Percentiles rank a stretch among this genome's conserved stretches.
phyloP scores from a whole-genome alignment of 495 filamentous ascomycete species.

The Platismatia glauca region DNA sequence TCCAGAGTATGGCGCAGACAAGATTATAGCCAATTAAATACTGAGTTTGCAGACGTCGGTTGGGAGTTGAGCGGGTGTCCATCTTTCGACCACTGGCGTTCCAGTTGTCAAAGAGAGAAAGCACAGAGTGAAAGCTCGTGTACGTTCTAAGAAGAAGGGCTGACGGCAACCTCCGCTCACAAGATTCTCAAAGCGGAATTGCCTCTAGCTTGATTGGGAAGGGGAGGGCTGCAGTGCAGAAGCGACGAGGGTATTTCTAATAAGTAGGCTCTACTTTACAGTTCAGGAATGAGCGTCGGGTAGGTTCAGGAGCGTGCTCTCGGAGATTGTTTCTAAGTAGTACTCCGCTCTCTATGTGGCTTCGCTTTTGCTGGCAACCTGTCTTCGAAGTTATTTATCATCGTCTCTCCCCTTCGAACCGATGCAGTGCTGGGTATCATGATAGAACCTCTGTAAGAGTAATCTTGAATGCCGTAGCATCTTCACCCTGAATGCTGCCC shows the following conservation, averaged over 20 bases:
- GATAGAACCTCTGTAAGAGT: background rate
- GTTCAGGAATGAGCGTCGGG: background rate
- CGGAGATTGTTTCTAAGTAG: background rate
- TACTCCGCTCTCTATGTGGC: background rate
- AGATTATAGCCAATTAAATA: constrained; percentile 84
- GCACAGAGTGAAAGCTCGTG: background rate
- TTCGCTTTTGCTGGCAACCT: background rate
- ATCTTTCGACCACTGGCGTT: constrained; percentile 6
- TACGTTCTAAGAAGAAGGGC: background rate
- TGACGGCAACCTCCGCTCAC: too few relatives aligned
- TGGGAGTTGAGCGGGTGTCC: constrained; percentile 12
- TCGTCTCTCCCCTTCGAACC: background rate
- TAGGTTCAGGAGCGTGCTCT: background rate
- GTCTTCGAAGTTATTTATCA: too few relatives aligned
- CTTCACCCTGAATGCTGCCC: background rate
- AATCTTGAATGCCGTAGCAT: background rate
- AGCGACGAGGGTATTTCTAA: background rate
- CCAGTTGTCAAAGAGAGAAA: background rate
- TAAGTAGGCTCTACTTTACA: background rate
- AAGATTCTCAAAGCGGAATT: background rate
- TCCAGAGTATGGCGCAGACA: constrained; percentile 66
- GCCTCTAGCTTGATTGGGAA: background rate
- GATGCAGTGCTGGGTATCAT: constrained; percentile 1
- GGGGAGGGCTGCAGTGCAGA: background rate
- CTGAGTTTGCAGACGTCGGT: constrained; percentile 17